Conservation (phyloP, 805 yeast species). For the Torulaspora franciscae region DNA sequence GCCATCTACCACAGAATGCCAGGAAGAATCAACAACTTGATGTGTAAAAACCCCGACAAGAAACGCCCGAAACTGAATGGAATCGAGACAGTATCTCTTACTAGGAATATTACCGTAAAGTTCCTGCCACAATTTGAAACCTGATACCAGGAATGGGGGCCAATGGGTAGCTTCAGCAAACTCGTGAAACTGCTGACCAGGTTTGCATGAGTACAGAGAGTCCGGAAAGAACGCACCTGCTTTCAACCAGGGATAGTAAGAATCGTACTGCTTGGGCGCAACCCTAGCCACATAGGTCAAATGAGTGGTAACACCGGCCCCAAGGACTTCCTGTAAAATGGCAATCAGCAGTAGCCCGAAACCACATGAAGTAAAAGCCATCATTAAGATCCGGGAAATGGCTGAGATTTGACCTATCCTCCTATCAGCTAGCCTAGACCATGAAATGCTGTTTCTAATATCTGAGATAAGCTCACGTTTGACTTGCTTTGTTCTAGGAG, state of each 20-base stretch:
- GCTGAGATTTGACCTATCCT: neutral
- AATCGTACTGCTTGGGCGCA: conserved; percentile 34
- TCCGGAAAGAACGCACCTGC: conserved; percentile 71
- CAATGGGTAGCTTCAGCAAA: conserved; percentile 62
- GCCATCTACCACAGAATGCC: conserved; percentile 56
- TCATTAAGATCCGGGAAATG: neutral
- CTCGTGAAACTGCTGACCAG: conserved; percentile 38
- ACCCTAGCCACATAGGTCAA: conserved; percentile 20
- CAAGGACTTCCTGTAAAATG: neutral
- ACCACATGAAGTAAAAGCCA: neutral
- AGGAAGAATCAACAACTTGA: conserved; percentile 58
- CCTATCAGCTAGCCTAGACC: neutral
- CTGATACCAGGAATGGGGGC: conserved; percentile 56
- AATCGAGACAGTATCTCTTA: conserved; percentile 16
- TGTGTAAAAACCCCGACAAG: conserved; percentile 56
- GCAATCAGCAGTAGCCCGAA: neutral
- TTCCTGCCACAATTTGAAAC: conserved; percentile 42
- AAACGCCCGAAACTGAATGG: conserved; percentile 46
- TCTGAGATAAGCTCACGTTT: neutral
- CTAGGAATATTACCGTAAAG: conserved; percentile 20
- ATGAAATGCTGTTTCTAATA: neutral
- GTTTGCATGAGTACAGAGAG: conserved; percentile 58
- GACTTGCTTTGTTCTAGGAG: neutral
- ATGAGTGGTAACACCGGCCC: conserved; percentile 27
- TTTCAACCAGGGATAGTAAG: conserved; percentile 35